Evolutionary conservation across 768 basidiomycete species (phyloP).

Genomic region (Lentinula sp.): DNA sequence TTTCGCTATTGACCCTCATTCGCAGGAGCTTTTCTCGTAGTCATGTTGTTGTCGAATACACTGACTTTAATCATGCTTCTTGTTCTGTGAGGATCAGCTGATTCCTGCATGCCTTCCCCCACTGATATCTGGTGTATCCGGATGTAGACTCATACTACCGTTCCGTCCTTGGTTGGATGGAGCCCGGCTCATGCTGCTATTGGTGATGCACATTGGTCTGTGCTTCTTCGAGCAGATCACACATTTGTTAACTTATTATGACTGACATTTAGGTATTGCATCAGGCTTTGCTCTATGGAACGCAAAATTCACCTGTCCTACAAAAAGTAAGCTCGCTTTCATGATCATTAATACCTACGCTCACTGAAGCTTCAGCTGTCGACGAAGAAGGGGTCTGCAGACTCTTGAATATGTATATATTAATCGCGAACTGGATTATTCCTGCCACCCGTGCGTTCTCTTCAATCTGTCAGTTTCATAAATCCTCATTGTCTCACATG

Average conservation of each 20-base stretch:
- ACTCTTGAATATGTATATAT: conserved; percentile 40
- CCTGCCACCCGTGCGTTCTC: conserved; percentile 41
- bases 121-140: not conserved
- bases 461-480: conserved; percentile 6
- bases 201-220: conserved; percentile 41
- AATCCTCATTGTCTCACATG: conserved; percentile 2
- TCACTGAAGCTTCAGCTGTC: conserved; percentile 20
- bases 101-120: not conserved
- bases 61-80: conserved; percentile 35
- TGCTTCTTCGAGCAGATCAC: conserved; percentile 5
- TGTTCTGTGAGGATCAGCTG: conserved; percentile 28
- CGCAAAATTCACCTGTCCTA: conserved; percentile 36
- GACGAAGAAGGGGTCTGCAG: conserved; percentile 39
- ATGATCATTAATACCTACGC: not conserved
- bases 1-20: not conserved
- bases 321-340: conserved; percentile 24
- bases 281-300: conserved; percentile 34
- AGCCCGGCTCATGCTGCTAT: conserved; percentile 40
- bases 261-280: conserved; percentile 31
- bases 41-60: conserved; percentile 35
- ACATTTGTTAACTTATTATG: not conserved
- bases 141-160: conserved; percentile 32
- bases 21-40: conserved; percentile 37
- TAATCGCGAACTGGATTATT: conserved; percentile 47
- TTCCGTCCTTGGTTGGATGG: conserved; percentile 52